A percentile compares a stretch with the other conserved stretches of the same genome.
Evolutionary conservation across 2,329 filamentous ascomycete species (phyloP).

Genomic region (Sordariomycetes sp.): DNA sequence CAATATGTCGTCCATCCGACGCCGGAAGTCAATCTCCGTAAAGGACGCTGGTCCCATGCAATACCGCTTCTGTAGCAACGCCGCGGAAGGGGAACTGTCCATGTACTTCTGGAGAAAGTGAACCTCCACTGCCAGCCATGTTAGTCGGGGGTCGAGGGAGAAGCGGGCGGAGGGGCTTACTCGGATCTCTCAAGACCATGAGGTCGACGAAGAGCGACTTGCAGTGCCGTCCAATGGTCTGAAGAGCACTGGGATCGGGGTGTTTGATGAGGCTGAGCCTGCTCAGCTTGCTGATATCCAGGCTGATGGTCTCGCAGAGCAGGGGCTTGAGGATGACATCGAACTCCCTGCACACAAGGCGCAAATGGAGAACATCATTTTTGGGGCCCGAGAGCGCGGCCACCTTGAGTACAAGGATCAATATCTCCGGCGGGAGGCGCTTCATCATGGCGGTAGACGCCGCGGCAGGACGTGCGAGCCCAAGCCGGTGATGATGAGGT

Average conservation of each 20-base stretch:
- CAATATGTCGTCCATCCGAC: constrained; percentile 25
- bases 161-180: constrained; percentile 16
- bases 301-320: constrained; percentile 30
- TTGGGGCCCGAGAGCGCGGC: background rate
- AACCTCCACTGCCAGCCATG: constrained; percentile 27
- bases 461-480: background rate
- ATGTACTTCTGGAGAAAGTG: constrained; percentile 15
- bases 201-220: constrained; percentile 36
- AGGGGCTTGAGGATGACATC: constrained; percentile 30
- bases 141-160: background rate
- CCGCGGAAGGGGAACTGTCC: background rate
- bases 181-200: constrained; percentile 37
- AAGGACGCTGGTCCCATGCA: constrained; percentile 34
- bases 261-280: constrained; percentile 16
- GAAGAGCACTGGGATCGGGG: constrained; percentile 25
- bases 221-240: constrained; percentile 31
- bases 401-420: background rate
- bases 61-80: constrained; percentile 25
- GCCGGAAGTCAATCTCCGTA: constrained; percentile 32
- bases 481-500: background rate
- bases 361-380: constrained; percentile 14
- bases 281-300: constrained; percentile 36
- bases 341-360: constrained; percentile 35
- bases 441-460: background rate
- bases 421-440: constrained; percentile 4